Percentiles rank a stretch among this genome's conserved stretches.
These are phyloP conservation scores for Scleromitrula shiraiana DNA, from an alignment of 2,329 filamentous ascomycete genomes.

Conservation along the genomic window DNA sequence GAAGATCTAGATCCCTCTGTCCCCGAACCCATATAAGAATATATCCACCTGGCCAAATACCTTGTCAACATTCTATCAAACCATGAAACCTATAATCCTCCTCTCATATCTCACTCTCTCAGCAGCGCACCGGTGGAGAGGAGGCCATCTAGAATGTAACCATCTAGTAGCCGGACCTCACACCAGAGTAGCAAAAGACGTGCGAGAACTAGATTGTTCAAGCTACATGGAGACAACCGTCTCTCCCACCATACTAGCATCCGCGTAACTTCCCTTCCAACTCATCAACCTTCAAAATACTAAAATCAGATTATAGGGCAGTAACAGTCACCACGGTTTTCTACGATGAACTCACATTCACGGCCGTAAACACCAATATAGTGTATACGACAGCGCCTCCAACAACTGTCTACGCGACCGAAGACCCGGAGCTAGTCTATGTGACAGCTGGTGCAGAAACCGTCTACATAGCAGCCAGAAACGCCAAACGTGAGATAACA, in stretches of 20 bases:
- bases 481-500: too few species aligned
- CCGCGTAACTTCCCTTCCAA: too few species aligned
- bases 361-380: not conserved
- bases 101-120: not conserved
- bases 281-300: too few species aligned
- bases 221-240: not conserved
- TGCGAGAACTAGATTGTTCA: constrained; percentile 2
- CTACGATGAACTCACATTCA: not conserved
- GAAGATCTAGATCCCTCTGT: too few species aligned
- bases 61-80: not conserved
- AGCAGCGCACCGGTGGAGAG: not conserved
- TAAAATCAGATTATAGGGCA: too few species aligned
- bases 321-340: not conserved
- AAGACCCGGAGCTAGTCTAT: too few species aligned
- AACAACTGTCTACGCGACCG: too few species aligned
- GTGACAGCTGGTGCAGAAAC: too few species aligned
- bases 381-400: not conserved
- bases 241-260: too few species aligned
- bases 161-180: not conserved
- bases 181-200: not conserved
- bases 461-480: too few species aligned
- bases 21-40: too few species aligned
- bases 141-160: not conserved
- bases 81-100: not conserved
- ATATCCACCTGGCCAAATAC: not conserved